These are phyloP conservation scores for Salix arbutifolia DNA, from an alignment of 345 rosid genomes.

Conservation along the genomic window DNA sequence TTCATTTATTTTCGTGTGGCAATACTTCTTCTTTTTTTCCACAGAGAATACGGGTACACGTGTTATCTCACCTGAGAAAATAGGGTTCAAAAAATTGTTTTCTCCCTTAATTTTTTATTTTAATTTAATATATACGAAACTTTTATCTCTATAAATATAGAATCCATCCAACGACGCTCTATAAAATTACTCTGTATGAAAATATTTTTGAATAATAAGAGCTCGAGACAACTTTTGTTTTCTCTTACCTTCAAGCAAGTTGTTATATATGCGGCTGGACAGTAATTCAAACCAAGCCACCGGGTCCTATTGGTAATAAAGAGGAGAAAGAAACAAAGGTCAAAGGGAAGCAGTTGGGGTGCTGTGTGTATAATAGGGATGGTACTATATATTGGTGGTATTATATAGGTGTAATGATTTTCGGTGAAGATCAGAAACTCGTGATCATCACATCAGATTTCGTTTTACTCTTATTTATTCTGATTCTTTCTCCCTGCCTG, in stretches of 20 bases:
- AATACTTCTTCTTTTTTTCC: neutral
- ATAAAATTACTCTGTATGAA: too few species aligned
- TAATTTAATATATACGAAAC: too few species aligned
- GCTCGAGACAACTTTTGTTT: too few species aligned
- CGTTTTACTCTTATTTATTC: neutral
- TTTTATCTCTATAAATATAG: too few species aligned
- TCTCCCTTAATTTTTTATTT: too few species aligned
- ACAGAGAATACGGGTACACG: too few species aligned
- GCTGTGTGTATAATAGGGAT: neutral
- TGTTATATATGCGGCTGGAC: too few species aligned
- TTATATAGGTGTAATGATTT: constrained; percentile 37
- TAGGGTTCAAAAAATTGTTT: too few species aligned
- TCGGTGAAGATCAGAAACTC: constrained; percentile 39
- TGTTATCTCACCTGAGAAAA: too few species aligned
- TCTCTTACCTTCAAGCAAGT: too few species aligned
- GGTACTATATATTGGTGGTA: neutral
- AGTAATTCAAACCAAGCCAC: too few species aligned
- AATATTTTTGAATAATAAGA: neutral
- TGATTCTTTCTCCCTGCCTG: constrained; percentile 2
- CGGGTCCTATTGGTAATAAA: neutral
- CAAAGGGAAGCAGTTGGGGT: constrained; percentile 67
- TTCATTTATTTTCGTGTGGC: neutral
- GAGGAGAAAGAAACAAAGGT: constrained; percentile 38
- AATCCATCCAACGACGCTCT: too few species aligned
- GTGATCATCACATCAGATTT: constrained; percentile 29